Percentiles rank a stretch among this genome's conserved stretches.
These are phyloP conservation scores for Fusarium luffae DNA, from an alignment of 2,329 filamentous ascomycete genomes.

Conservation along the genomic window DNA sequence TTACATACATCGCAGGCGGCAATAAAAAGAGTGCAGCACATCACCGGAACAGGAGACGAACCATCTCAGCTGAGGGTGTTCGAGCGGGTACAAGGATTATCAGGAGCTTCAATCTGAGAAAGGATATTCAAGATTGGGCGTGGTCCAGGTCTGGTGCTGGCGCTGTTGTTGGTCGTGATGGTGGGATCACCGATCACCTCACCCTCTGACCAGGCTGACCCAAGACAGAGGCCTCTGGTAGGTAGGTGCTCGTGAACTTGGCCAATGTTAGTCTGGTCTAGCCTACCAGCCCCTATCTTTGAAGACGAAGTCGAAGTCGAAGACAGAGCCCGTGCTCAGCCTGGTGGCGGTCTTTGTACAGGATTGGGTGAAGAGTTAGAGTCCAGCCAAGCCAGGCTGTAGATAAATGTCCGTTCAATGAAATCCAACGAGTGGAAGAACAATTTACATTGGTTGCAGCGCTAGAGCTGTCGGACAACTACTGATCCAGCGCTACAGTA, in stretches of 20 bases:
- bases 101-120: conserved; percentile 13
- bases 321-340: conserved; percentile 31
- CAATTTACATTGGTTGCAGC: conserved; percentile 16
- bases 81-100: conserved; percentile 26
- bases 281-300: conserved; percentile 39
- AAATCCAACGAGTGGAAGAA: conserved; percentile 24
- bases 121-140: conserved; percentile 28
- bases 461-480: conserved; percentile 26
- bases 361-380: conserved; percentile 7
- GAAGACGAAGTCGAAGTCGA: not conserved
- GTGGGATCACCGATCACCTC: conserved; percentile 45
- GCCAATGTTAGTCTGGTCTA: not conserved
- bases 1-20: not conserved
- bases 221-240: conserved; percentile 10
- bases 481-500: not conserved
- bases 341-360: conserved; percentile 19
- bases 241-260: conserved; percentile 21
- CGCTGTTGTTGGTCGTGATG: conserved; percentile 31
- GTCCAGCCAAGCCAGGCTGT: conserved; percentile 32
- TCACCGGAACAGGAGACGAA: conserved; percentile 33
- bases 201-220: conserved; percentile 32
- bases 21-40: conserved; percentile 18
- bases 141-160: conserved; percentile 34
- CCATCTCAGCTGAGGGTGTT: conserved; percentile 37
- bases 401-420: conserved; percentile 28